Conservation (phyloP, 805 yeast genomes). For the Limtongia smithiae region DNA sequence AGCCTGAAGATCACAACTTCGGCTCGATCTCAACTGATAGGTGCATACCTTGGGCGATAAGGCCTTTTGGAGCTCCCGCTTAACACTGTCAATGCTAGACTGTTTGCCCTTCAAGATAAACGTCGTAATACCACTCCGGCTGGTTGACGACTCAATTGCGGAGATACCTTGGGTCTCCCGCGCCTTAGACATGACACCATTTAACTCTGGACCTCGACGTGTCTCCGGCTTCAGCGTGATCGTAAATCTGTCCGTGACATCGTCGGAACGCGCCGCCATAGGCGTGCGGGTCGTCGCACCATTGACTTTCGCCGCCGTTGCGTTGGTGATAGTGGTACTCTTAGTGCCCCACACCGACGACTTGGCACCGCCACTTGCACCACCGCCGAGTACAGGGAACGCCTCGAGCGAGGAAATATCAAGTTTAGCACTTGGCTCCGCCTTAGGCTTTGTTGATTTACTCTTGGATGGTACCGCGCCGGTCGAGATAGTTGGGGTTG, state of each 20-base stretch:
- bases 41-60: slow-evolving; percentile 64
- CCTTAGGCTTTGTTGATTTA: slow-evolving; percentile 3
- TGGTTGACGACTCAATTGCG: slow-evolving; percentile 26
- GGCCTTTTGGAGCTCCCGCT: slow-evolving; percentile 68
- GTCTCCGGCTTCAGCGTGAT: slow-evolving; percentile 64
- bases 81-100: slow-evolving; percentile 62
- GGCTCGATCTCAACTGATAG: no score
- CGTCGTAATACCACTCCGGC: slow-evolving; percentile 47
- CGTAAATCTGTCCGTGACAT: slow-evolving; percentile 75
- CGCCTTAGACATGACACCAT: slow-evolving; percentile 55
- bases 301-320: slow-evolving; percentile 32
- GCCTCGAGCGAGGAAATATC: slow-evolving; percentile 34
- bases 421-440: slow-evolving; percentile 21
- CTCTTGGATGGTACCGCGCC: slow-evolving; percentile 12
- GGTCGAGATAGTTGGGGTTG: slow-evolving; percentile 9
- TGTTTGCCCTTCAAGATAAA: slow-evolving; percentile 77
- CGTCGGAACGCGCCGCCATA: slow-evolving; percentile 50
- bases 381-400: slow-evolving; percentile 35
- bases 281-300: slow-evolving; percentile 27
- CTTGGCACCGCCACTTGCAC: slow-evolving; percentile 5
- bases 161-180: slow-evolving; percentile 12
- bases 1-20: no score
- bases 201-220: slow-evolving; percentile 53
- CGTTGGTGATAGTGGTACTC: slow-evolving; percentile 9
- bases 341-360: slow-evolving; percentile 30